Evolutionary conservation across 805 yeast species (phyloP).

Genomic region (Brettanomyces nanus): DNA sequence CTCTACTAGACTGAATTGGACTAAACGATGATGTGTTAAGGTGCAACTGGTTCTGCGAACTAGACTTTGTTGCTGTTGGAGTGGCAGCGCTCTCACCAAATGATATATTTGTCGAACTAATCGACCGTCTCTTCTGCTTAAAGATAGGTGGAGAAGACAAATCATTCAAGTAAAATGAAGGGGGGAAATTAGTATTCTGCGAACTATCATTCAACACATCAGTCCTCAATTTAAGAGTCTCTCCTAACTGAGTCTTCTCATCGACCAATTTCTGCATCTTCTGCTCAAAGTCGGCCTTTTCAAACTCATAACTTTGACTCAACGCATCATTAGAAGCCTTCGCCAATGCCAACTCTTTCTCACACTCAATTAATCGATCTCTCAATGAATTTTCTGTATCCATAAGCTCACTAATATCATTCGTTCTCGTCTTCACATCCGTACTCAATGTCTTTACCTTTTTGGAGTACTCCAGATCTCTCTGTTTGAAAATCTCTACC

Average conservation of each 20-base stretch:
- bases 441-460: slow-evolving; percentile 23
- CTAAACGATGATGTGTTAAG: background rate
- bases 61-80: slow-evolving; percentile 23
- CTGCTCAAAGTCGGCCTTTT: slow-evolving; percentile 17
- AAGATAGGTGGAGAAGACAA: slow-evolving; percentile 3
- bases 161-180: slow-evolving; percentile 25
- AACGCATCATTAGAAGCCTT: slow-evolving; percentile 23
- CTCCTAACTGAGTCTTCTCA: slow-evolving; percentile 17
- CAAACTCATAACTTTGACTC: slow-evolving; percentile 13
- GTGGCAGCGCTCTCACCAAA: slow-evolving; percentile 44
- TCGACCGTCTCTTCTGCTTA: background rate
- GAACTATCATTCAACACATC: slow-evolving; percentile 2
- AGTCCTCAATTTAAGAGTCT: slow-evolving; percentile 9
- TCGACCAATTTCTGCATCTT: slow-evolving; percentile 21
- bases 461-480: slow-evolving; percentile 22
- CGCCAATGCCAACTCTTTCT: slow-evolving; percentile 11
- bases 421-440: slow-evolving; percentile 29
- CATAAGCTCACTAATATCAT: slow-evolving; percentile 19
- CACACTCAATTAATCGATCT: slow-evolving; percentile 15
- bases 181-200: background rate
- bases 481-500: slow-evolving; percentile 28
- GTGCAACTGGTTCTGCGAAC: background rate
- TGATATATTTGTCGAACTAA: slow-evolving; percentile 19
- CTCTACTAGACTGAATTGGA: background rate
- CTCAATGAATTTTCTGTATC: slow-evolving; percentile 18